Evolutionary conservation across 164 flowering plant species (phyloP).

Genomic region (Litsea cubeba): DNA sequence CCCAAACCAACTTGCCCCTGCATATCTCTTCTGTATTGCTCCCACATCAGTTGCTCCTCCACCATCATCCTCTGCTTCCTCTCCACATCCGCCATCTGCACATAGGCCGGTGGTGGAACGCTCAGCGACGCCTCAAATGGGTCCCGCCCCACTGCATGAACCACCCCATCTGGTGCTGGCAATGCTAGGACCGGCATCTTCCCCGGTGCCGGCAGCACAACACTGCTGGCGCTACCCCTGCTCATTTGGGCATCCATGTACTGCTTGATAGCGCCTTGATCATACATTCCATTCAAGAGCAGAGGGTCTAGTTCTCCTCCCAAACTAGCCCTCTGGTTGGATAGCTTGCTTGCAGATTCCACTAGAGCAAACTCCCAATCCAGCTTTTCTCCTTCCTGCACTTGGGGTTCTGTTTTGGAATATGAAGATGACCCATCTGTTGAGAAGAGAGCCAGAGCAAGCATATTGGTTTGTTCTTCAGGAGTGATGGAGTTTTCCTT

Average conservation of each 20-base stretch:
- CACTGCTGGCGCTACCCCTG: conserved; percentile 63
- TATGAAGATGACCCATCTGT: conserved; percentile 33
- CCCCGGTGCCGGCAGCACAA: conserved; percentile 24
- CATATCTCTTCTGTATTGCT: conserved; percentile 64
- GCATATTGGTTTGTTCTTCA: conserved; percentile 39
- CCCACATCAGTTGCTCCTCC: conserved; percentile 87
- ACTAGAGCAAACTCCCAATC: conserved; percentile 79
- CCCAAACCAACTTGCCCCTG: conserved; percentile 44
- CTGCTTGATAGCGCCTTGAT: conserved; percentile 12
- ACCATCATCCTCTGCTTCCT: conserved; percentile 62
- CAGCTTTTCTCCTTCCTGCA: conserved; percentile 27
- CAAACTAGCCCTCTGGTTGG: conserved; percentile 26
- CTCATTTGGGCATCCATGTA: neutral
- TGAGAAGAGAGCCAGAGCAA: conserved; percentile 72
- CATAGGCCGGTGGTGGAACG: conserved; percentile 72
- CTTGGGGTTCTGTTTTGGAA: conserved; percentile 44
- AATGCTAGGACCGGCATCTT: neutral
- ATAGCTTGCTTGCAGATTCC: conserved; percentile 31
- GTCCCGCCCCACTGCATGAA: conserved; percentile 26
- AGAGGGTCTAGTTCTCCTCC: conserved; percentile 39
- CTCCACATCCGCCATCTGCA: conserved; percentile 92
- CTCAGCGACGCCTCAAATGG: conserved; percentile 74
- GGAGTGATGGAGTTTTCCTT: conserved; percentile 27
- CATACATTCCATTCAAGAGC: conserved; percentile 59
- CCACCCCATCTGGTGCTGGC: conserved; percentile 31